These are phyloP conservation scores for Stephanodiscus minutulus DNA, from an alignment of 108 stramenopile species.

Conservation along the genomic window DNA sequence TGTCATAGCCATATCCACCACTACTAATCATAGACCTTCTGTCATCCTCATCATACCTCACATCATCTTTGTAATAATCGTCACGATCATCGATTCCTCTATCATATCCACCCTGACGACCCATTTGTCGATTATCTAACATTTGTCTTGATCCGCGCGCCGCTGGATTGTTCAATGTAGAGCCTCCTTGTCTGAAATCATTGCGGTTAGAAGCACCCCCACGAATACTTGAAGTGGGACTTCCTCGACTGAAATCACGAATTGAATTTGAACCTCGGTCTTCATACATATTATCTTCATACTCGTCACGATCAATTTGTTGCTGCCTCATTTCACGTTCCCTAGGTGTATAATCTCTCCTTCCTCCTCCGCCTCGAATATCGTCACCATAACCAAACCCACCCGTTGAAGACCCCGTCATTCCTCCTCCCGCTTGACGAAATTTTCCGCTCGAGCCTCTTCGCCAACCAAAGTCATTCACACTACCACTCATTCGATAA, in stretches of 20 bases:
- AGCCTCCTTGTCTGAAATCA: no score
- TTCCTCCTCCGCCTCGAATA: not conserved
- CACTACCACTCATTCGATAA: conserved; percentile 2
- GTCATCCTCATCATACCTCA: no score
- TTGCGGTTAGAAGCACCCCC: no score
- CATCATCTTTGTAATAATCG: no score
- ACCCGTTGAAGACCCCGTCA: not conserved
- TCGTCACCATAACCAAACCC: not conserved
- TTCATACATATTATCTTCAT: not conserved
- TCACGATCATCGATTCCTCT: no score
- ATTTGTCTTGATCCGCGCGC: no score
- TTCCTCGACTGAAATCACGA: not conserved
- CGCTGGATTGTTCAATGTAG: no score
- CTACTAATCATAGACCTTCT: no score
- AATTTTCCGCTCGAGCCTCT: conserved; percentile 5
- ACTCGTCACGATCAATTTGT: not conserved
- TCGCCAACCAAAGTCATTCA: conserved; percentile 9
- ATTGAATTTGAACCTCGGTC: not conserved
- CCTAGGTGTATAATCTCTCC: not conserved
- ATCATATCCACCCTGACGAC: no score
- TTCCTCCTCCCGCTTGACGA: not conserved
- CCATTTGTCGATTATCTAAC: no score
- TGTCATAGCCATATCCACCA: no score
- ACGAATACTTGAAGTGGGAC: no score
- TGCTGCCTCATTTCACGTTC: conserved; percentile 9